Evolutionary conservation across 2,329 filamentous ascomycete genomes (phyloP), one percentile per base, ranked within the genome.

Genomic region (Diplocarpon rosae): DNA sequence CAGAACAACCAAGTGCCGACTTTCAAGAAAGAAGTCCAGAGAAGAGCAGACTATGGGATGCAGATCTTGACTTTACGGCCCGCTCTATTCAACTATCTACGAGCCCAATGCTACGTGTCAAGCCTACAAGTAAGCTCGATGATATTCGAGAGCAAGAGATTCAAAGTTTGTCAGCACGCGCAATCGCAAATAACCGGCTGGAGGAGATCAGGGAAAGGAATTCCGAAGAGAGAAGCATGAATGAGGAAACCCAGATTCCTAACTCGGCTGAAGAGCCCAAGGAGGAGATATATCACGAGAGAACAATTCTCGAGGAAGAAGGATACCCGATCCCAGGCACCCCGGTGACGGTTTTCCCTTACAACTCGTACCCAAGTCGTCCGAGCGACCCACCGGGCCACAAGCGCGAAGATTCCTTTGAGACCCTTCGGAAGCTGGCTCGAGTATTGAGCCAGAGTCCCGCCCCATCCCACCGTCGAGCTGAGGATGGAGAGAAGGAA

Each of bases 61-160:
- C 53, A 20, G 57, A 59, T 29, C 35, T 55, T 9, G 57, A 61
- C 31, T 60, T 61, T 42, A 59, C 56, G 3, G 51, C 56, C 14
- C 47, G 46, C 13, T 58, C 54, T 20, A 32, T 59, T 31, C 47
- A 52, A 39, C 43, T 56, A 15, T 48, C 46, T 38, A 51, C 45
- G 12, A 60, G 56, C 35, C 57, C 57, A 34, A 46, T 52, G 28
- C 45, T 59, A 28, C 46, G 49, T 31, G 45, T 55, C 17, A 48
- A 46, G 30, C 47, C 37, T 35, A 47, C 46, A 14, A 55, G 52
- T 37, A 35, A 14, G 14, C 46, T 57, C 32, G 54, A 56, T 42
- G 51, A 59, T 17, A 51, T 58, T 41, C 51, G 56, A 31, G 48
- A 47, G 9, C 40, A 50, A 27, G 56, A 58, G 39, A 53, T 46